Conservation (phyloP, 2,329 filamentous ascomycete species). For the Davidsoniella eucalypti region DNA sequence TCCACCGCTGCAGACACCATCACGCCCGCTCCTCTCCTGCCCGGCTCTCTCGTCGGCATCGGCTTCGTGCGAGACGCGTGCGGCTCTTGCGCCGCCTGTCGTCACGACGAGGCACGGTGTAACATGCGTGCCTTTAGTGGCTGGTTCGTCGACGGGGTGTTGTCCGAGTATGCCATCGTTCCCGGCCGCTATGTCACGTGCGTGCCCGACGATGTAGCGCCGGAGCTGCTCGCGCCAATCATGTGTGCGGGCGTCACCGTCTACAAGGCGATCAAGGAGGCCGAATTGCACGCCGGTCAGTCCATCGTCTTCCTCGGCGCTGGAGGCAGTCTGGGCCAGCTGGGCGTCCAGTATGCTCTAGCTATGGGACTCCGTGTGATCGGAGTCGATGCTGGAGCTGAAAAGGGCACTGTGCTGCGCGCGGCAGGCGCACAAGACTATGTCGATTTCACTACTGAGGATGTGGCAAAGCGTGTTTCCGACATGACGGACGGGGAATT, state of each 20-base stretch:
- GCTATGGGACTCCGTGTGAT: conserved; percentile 61
- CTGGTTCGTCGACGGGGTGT: conserved; percentile 56
- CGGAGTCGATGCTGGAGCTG: conserved; percentile 57
- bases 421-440: not conserved
- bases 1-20: not conserved
- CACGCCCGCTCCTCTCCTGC: not conserved
- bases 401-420: conserved; percentile 36
- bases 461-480: not conserved
- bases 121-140: conserved; percentile 21
- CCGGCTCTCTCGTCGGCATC: not conserved
- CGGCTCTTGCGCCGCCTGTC: not conserved
- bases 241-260: conserved; percentile 33
- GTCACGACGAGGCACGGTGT: not conserved
- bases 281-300: conserved; percentile 46
- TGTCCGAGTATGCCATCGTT: conserved; percentile 56
- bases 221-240: conserved; percentile 50
- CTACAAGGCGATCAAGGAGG: conserved; percentile 60
- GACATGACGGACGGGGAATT: not conserved
- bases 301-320: conserved; percentile 59
- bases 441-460: not conserved
- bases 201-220: conserved; percentile 43
- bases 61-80: not conserved
- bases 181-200: conserved; percentile 55
- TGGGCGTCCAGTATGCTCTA: conserved; percentile 63
- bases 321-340: conserved; percentile 51